phyloP scores from a whole-genome alignment of 805 yeast genomes.

The Ogataea trehalophila region DNA sequence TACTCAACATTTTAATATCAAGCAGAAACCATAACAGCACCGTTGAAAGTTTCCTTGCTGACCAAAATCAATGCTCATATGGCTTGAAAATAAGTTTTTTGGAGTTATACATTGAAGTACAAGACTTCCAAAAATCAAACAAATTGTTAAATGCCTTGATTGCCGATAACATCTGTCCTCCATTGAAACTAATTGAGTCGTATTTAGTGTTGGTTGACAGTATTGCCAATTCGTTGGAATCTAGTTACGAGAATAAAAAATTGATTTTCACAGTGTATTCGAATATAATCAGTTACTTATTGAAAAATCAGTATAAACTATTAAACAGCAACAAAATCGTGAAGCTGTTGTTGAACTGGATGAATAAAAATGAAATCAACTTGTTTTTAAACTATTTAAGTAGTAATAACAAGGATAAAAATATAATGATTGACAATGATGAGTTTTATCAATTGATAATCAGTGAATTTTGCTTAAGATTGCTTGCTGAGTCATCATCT shows the following conservation, averaged over 20 bases:
- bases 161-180: constrained; percentile 10
- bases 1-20: too few relatives aligned
- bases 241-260: constrained; percentile 12
- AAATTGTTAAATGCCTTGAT: constrained; percentile 11
- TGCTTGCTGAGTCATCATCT: background rate
- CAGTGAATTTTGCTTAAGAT: background rate
- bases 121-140: constrained; percentile 18
- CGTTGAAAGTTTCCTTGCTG: background rate
- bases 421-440: background rate
- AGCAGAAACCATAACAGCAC: too few relatives aligned
- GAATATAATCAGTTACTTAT: constrained; percentile 8
- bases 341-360: constrained; percentile 12
- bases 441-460: background rate
- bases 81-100: constrained; percentile 4
- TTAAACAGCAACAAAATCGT: constrained; percentile 5
- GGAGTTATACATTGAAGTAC: constrained; percentile 6
- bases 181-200: constrained; percentile 4
- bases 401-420: constrained; percentile 3
- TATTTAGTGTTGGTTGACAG: constrained; percentile 15
- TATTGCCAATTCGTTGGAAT: constrained; percentile 11
- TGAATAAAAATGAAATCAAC: constrained; percentile 12
- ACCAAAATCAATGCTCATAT: background rate
- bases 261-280: constrained; percentile 23
- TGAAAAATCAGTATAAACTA: constrained; percentile 8
- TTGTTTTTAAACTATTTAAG: constrained; percentile 21